Evolutionary conservation across 352 stramenopile genomes (phyloP).

Genomic region (Phytophthora tentaculata): DNA sequence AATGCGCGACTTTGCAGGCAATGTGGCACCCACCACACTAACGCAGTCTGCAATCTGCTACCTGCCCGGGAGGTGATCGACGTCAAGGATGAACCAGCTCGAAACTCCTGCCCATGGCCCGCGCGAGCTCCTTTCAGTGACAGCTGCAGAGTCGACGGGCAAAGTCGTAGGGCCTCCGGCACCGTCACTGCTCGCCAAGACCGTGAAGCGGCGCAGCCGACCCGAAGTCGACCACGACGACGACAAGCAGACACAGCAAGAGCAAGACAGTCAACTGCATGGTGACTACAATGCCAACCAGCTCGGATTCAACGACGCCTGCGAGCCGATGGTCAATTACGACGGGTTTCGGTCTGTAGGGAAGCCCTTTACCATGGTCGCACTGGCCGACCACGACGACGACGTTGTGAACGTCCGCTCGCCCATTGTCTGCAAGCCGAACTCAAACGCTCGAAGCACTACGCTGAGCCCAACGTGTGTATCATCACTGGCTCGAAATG

Average conservation of each 20-base stretch:
- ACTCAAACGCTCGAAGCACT: not conserved
- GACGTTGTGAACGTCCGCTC: slow-evolving; percentile 44
- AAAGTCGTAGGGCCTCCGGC: slow-evolving; percentile 4
- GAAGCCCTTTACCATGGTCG: slow-evolving; percentile 20
- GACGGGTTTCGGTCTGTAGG: slow-evolving; percentile 40
- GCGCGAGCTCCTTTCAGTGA: slow-evolving; percentile 2
- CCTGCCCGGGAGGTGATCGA: slow-evolving; percentile 9
- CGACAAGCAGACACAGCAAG: slow-evolving; percentile 28
- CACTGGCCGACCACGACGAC: slow-evolving; percentile 26
- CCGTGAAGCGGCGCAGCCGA: slow-evolving; percentile 5
- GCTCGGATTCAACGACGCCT: slow-evolving; percentile 22
- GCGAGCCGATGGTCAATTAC: slow-evolving; percentile 47
- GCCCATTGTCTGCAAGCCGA: slow-evolving; percentile 38
- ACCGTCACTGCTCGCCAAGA: slow-evolving; percentile 3
- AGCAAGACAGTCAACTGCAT: slow-evolving; percentile 22
- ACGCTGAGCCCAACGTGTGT: slow-evolving; percentile 32
- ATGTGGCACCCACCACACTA: slow-evolving; percentile 8
- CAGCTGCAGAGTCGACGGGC: slow-evolving; percentile 17
- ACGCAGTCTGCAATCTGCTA: slow-evolving; percentile 36
- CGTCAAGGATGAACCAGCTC: slow-evolving; percentile 25
- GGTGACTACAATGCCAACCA: slow-evolving; percentile 22
- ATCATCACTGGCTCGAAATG: slow-evolving; percentile 23
- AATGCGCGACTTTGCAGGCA: slow-evolving; percentile 23
- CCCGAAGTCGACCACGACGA: slow-evolving; percentile 22
- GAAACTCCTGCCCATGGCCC: slow-evolving; percentile 5